phyloP scores from a whole-genome alignment of 345 rosid genomes.

The Xanthoceras sorbifolium region DNA sequence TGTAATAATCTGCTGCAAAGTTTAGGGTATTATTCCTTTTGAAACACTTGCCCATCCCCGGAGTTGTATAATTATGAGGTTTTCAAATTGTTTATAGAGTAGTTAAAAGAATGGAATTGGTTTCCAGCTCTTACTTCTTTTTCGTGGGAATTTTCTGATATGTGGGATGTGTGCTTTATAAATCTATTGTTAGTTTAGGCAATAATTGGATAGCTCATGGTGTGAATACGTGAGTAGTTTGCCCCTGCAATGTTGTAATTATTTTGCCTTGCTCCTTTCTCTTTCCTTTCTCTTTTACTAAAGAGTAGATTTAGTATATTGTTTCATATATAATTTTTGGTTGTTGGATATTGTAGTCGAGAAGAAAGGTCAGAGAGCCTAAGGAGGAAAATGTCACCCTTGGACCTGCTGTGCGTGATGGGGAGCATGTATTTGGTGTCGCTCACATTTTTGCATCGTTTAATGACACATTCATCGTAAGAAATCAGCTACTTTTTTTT shows the following conservation, averaged over 20 bases:
- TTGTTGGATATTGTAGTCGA: slow-evolving; percentile 46
- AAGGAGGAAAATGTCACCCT: slow-evolving; percentile 84
- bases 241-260: not conserved
- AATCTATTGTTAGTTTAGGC: too few species aligned
- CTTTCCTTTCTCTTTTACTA: not conserved
- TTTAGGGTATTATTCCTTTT: too few species aligned
- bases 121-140: too few species aligned
- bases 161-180: too few species aligned
- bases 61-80: too few species aligned
- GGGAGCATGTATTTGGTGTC: slow-evolving; percentile 81
- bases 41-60: too few species aligned
- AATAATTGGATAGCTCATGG: too few species aligned
- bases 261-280: not conserved
- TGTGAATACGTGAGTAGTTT: not conserved
- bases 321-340: not conserved
- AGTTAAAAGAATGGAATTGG: too few species aligned
- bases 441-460: slow-evolving; percentile 90
- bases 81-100: too few species aligned
- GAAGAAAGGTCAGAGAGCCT: slow-evolving; percentile 73
- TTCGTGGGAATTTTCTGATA: too few species aligned
- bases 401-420: slow-evolving; percentile 77
- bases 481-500: slow-evolving; percentile 13
- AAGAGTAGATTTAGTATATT: not conserved
- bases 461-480: slow-evolving; percentile 89
- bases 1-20: too few species aligned